These are phyloP conservation scores for Pseudovirgaria hyperparasitica DNA, from an alignment of 2,329 filamentous ascomycete species.

Conservation along the genomic window DNA sequence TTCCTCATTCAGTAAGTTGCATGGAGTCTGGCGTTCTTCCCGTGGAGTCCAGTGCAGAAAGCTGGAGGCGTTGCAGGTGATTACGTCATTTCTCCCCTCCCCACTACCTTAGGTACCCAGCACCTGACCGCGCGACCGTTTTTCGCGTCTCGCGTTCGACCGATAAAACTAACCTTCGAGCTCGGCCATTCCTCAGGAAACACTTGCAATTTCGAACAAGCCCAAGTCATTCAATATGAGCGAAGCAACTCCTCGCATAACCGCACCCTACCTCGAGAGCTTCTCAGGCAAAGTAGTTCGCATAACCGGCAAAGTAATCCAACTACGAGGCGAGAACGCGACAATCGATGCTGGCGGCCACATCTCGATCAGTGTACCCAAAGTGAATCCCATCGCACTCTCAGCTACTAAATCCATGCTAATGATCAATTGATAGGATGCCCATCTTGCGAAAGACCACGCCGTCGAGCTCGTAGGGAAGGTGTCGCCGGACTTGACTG, in stretches of 20 bases:
- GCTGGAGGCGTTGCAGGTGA: too few relatives aligned
- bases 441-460: conserved; percentile 56
- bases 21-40: too few relatives aligned
- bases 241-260: conserved; percentile 70
- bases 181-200: too few relatives aligned
- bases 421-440: conserved; percentile 39
- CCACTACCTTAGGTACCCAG: too few relatives aligned
- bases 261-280: conserved; percentile 62
- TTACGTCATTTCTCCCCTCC: too few relatives aligned
- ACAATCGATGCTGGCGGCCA: conserved; percentile 68
- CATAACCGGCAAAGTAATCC: conserved; percentile 71
- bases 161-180: too few relatives aligned
- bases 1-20: too few relatives aligned
- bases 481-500: conserved; percentile 58
- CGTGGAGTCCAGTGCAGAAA: too few relatives aligned
- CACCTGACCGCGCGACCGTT: too few relatives aligned
- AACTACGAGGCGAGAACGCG: conserved; percentile 69
- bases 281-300: conserved; percentile 65
- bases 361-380: conserved; percentile 54
- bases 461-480: conserved; percentile 69
- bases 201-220: too few relatives aligned
- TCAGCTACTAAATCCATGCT: conserved; percentile 1
- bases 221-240: conserved; percentile 47
- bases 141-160: too few relatives aligned
- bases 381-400: background rate